These are phyloP conservation scores for Geotrichum phurueaensis DNA, from an alignment of 1,139 yeast genomes.

Conservation along the genomic window DNA sequence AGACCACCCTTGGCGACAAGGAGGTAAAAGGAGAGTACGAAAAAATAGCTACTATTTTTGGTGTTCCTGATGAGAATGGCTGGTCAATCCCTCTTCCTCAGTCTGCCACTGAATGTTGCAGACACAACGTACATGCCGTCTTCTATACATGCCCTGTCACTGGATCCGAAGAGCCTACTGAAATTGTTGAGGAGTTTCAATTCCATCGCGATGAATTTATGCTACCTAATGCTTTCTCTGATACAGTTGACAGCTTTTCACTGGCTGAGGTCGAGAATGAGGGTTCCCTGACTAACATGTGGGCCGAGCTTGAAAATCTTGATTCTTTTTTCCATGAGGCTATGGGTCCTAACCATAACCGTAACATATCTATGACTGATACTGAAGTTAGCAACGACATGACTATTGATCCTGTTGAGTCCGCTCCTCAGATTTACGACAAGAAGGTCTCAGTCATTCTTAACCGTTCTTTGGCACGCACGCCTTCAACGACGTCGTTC, in stretches of 20 bases:
- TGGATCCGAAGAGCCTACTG: constrained; percentile 24
- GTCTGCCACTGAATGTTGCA: constrained; percentile 75
- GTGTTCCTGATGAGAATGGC: constrained; percentile 94
- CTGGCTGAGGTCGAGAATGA: constrained; percentile 35
- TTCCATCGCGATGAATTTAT: constrained; percentile 55
- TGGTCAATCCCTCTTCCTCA: constrained; percentile 98
- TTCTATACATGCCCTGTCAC: constrained; percentile 68
- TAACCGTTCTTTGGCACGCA: constrained; percentile 67
- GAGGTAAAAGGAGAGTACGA: constrained; percentile 76
- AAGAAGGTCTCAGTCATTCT: constrained; percentile 71
- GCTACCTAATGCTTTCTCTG: constrained; percentile 20
- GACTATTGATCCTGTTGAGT: constrained; percentile 46
- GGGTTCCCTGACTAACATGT: constrained; percentile 83
- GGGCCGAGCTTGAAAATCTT: constrained; percentile 92
- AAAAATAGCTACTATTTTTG: constrained; percentile 82
- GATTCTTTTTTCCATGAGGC: constrained; percentile 89
- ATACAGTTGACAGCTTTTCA: constrained; percentile 25
- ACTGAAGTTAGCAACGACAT: constrained; percentile 41
- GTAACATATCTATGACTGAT: constrained; percentile 37
- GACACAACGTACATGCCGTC: constrained; percentile 93
- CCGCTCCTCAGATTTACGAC: constrained; percentile 74
- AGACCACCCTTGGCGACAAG: constrained; percentile 85
- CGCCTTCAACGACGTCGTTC: constrained; percentile 71
- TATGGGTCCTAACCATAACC: constrained; percentile 31
- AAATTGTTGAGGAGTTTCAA: constrained; percentile 30